These are phyloP conservation scores for Boletus tylopilopsis DNA, from an alignment of 768 basidiomycete species.

Conservation along the genomic window DNA sequence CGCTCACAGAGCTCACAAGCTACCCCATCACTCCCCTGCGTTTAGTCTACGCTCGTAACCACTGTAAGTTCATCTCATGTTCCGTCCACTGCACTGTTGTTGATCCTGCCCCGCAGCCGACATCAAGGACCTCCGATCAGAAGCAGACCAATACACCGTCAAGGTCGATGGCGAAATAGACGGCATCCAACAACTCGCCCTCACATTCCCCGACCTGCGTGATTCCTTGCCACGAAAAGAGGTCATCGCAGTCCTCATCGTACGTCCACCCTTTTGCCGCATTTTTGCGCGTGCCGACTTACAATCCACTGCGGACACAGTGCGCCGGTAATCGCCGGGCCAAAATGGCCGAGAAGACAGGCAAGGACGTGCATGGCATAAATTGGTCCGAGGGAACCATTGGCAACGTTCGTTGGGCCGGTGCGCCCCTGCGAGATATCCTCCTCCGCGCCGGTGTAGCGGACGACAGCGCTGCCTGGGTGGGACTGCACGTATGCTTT, in stretches of 20 bases:
- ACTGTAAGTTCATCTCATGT: conserved; percentile 42
- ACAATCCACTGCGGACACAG: conserved; percentile 18
- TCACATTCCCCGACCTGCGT: conserved; percentile 20
- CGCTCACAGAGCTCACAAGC: conserved; percentile 49
- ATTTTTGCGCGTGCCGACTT: background rate
- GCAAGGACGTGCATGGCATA: conserved; percentile 47
- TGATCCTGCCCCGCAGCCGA: conserved; percentile 17
- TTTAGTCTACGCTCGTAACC: conserved; percentile 70
- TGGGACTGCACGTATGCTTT: conserved; percentile 53
- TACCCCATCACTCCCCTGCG: conserved; percentile 53
- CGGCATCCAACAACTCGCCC: conserved; percentile 7
- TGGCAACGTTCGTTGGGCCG: conserved; percentile 66
- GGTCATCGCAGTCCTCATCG: conserved; percentile 56
- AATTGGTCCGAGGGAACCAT: conserved; percentile 68
- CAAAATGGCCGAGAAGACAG: conserved; percentile 57
- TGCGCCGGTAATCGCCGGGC: conserved; percentile 67
- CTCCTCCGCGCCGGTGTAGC: conserved; percentile 43
- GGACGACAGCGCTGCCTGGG: conserved; percentile 16
- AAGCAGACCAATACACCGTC: conserved; percentile 21
- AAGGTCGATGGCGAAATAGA: conserved; percentile 26
- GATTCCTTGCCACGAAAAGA: conserved; percentile 17
- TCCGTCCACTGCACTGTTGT: background rate
- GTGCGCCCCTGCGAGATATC: conserved; percentile 54
- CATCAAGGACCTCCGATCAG: conserved; percentile 21
- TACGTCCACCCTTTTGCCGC: conserved; percentile 20